Percentiles rank a stretch among this genome's conserved stretches.
Evolutionary conservation across 2,329 filamentous ascomycete species (phyloP).

Genomic region (Aaosphaeria pasadenensis): DNA sequence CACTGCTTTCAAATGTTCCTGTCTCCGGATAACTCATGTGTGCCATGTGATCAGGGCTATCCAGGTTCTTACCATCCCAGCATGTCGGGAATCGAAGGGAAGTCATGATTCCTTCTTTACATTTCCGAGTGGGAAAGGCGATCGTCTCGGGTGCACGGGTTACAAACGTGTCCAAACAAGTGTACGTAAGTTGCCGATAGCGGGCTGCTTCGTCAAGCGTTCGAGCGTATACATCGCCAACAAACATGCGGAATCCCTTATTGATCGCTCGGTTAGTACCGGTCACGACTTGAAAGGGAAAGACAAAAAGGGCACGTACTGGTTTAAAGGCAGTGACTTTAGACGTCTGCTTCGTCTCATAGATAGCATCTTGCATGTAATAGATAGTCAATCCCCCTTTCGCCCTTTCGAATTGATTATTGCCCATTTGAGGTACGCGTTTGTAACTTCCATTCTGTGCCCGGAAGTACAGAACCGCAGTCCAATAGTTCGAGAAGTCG

Average conservation of each 20-base stretch:
- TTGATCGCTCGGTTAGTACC: neutral
- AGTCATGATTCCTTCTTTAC: slow-evolving; percentile 16
- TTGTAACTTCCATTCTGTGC: slow-evolving; percentile 12
- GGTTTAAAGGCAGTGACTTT: slow-evolving; percentile 16
- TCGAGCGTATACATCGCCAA: slow-evolving; percentile 12
- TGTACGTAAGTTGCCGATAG: slow-evolving; percentile 16
- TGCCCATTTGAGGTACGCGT: slow-evolving; percentile 14
- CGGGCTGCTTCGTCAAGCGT: slow-evolving; percentile 9
- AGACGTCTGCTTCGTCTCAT: slow-evolving; percentile 9
- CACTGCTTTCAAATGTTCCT: slow-evolving; percentile 17
- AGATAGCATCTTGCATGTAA: slow-evolving; percentile 18
- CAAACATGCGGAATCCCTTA: slow-evolving; percentile 18
- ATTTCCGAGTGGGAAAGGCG: slow-evolving; percentile 8
- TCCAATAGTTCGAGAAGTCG: slow-evolving; percentile 12
- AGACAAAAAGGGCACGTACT: slow-evolving; percentile 4
- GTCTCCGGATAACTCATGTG: slow-evolving; percentile 17
- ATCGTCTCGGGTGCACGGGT: slow-evolving; percentile 11
- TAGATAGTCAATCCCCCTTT: slow-evolving; percentile 16
- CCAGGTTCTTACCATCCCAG: slow-evolving; percentile 48
- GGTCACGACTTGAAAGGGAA: neutral
- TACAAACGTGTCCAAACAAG: slow-evolving; percentile 14
- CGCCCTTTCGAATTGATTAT: slow-evolving; percentile 12
- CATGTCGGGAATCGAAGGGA: slow-evolving; percentile 15
- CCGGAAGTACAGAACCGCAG: slow-evolving; percentile 14
- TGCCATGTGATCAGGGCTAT: slow-evolving; percentile 48